Conservation (phyloP, 179 eudicot genomes). For the Sideroxylon spinosum region DNA sequence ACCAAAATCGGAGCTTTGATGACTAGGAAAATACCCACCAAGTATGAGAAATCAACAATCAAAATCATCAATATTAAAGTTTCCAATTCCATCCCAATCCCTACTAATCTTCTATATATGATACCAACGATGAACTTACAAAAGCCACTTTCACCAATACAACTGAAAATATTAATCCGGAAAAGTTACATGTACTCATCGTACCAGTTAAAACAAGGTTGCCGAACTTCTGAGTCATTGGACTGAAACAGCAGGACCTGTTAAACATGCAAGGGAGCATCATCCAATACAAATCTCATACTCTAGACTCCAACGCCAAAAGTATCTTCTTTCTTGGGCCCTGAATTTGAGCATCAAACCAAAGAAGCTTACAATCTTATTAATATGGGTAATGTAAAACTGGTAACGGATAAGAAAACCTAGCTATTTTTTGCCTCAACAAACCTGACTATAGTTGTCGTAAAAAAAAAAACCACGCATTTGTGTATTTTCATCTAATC, state of each 20-base stretch:
- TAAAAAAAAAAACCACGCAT: neutral
- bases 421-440: neutral
- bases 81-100: neutral
- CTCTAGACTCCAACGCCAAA: conserved; percentile 59
- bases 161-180: neutral
- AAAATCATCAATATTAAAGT: conserved; percentile 7
- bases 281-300: conserved; percentile 19
- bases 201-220: conserved; percentile 19
- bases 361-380: neutral
- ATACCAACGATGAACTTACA: neutral
- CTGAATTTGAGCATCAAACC: conserved; percentile 34
- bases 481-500: neutral
- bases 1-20: too few species aligned
- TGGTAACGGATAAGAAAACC: neutral
- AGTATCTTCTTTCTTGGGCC: conserved; percentile 96
- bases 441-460: too few species aligned
- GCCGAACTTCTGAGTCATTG: conserved; percentile 3
- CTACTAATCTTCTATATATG: neutral
- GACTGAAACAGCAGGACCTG: neutral
- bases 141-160: conserved; percentile 17
- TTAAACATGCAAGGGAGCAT: neutral
- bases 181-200: conserved; percentile 23
- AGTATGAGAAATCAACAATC: neutral
- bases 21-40: neutral
- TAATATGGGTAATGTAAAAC: neutral